These are phyloP conservation scores for Solanum clarkiae DNA, from an alignment of 257 asterid genomes.

Conservation along the genomic window DNA sequence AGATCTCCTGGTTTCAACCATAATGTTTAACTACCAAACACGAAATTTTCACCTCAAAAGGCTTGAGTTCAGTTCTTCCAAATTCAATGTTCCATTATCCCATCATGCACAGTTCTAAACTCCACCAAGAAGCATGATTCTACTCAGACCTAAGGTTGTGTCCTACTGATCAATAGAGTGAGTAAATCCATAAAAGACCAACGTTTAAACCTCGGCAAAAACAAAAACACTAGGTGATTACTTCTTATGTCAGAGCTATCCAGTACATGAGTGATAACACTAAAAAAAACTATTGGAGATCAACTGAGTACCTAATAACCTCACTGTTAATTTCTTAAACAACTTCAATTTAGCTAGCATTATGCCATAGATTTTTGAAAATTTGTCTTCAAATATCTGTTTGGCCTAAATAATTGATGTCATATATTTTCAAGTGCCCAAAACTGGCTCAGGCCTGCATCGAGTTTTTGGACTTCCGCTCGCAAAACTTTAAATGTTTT, in stretches of 20 bases:
- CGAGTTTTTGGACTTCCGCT: too few species aligned
- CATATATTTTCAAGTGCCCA: too few species aligned
- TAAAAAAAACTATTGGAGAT: not conserved
- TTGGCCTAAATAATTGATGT: too few species aligned
- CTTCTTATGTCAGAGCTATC: not conserved
- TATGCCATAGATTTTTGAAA: too few species aligned
- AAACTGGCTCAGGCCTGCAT: not conserved
- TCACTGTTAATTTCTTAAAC: not conserved
- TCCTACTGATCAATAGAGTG: not conserved
- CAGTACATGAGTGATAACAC: not conserved
- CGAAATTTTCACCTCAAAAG: not conserved
- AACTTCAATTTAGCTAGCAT: not conserved
- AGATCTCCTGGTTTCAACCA: not conserved
- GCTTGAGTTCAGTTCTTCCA: not conserved
- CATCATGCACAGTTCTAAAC: not conserved
- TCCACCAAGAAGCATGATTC: not conserved
- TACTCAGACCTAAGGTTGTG: not conserved
- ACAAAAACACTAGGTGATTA: not conserved
- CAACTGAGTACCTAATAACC: not conserved
- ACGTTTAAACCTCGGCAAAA: not conserved
- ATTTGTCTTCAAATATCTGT: too few species aligned
- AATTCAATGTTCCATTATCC: not conserved
- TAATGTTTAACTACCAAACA: not conserved
- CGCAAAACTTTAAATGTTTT: too few species aligned
- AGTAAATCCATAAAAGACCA: not conserved